These are phyloP conservation scores for Verticillium alfalfae DNA, from an alignment of 2,329 filamentous ascomycete species.

Conservation along the genomic window DNA sequence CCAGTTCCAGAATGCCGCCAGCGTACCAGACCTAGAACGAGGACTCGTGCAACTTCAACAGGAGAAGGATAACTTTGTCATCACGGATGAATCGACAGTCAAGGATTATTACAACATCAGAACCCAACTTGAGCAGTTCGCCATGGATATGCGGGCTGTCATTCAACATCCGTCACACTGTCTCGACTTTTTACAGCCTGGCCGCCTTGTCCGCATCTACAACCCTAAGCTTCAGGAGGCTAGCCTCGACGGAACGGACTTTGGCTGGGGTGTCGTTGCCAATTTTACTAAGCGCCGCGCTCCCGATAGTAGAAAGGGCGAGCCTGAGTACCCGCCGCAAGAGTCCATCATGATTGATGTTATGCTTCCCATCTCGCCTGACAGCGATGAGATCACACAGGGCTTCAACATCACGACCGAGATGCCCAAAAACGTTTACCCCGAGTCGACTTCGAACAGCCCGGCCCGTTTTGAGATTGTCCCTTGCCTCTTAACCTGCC, in stretches of 20 bases:
- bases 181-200: conserved; percentile 76
- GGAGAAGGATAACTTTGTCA: conserved; percentile 66
- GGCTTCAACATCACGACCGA: conserved; percentile 29
- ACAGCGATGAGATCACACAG: conserved; percentile 38
- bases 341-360: conserved; percentile 81
- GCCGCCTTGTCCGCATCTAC: conserved; percentile 83
- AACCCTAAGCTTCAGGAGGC: conserved; percentile 46
- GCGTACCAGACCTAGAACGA: conserved; percentile 77
- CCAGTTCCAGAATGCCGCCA: conserved; percentile 94
- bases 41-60: conserved; percentile 74
- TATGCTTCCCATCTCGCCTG: conserved; percentile 56
- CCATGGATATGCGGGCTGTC: conserved; percentile 83
- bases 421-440: conserved; percentile 60
- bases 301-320: conserved; percentile 53
- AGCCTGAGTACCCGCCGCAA: conserved; percentile 66
- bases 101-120: conserved; percentile 92
- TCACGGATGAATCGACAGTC: conserved; percentile 81
- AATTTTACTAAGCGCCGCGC: conserved; percentile 61
- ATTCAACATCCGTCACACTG: conserved; percentile 90
- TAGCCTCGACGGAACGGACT: conserved; percentile 58
- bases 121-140: conserved; percentile 76
- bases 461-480: conserved; percentile 74
- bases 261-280: conserved; percentile 90
- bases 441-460: conserved; percentile 53
- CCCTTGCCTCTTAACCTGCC: conserved; percentile 77